Evolutionary conservation across 129 eudicot species (phyloP), one percentile per base, ranked within the genome.

Genomic region (Flaveria bidentis): DNA sequence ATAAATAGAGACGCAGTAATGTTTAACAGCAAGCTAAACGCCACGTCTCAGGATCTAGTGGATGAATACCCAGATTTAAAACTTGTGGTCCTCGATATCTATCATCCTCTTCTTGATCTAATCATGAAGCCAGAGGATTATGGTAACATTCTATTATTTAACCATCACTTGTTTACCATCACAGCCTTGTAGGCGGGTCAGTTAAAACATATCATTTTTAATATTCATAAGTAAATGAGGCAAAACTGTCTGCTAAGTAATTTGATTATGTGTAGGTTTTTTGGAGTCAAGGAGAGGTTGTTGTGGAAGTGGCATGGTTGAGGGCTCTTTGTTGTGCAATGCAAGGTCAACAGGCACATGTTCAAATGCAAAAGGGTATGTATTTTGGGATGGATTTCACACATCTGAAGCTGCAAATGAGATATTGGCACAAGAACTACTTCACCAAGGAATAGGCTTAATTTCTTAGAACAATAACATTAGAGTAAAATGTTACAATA

Each of bases 371-470:
- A 83, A 92, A 42, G 74, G 82, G 46, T 91, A 88, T 51, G 92
- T 91, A 41, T 91, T 91, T 72, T 89, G 97, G 97, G 97, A 91
- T 70, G 90, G 96, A 56, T 89, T 85, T 45, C 97, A 89, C 67
- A 90, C 97, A 44, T 81, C 96, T 61, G 90, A 89, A 79, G 76
- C 90, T 33, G 92, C 92, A 56, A 91, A 91, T 72, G 78, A 87
- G 22, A 47, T 85, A 13, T 80, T 91, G 83, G 97, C 97, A 50
- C 86, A 82, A 63, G 69, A 47, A 78, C 85, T 91, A 10, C 86
- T 91, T n/a, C 69, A 45, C 9, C 97, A 91, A 72, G 97, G 97
- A 67, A 45, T 87, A 10, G 80, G 70, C 36, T 89, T 91, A 50
- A 79, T 91, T 69, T 58, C 58, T 58, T 60, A 23, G 58, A 22